phyloP scores from a whole-genome alignment of 257 asterid genomes.

The Jasminum sambac region DNA sequence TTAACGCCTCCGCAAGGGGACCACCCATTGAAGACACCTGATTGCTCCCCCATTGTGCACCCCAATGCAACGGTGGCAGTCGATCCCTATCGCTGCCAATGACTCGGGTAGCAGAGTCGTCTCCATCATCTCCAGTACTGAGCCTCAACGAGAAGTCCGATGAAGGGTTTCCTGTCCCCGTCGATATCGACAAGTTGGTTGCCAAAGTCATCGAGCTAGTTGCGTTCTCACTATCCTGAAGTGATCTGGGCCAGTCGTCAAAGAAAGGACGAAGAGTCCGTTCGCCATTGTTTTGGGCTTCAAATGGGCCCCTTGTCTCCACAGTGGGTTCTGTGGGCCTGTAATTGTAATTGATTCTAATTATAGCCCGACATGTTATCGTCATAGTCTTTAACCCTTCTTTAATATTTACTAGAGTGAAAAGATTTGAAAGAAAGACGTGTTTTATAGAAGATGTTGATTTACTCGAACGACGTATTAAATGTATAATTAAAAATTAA shows the following conservation, averaged over 20 bases:
- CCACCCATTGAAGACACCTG: constrained; percentile 65
- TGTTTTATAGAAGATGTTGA: no score
- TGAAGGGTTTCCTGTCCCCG: constrained; percentile 43
- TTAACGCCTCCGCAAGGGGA: constrained; percentile 85
- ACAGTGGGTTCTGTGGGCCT: constrained; percentile 50
- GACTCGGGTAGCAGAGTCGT: constrained; percentile 24
- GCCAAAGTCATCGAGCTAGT: constrained; percentile 30
- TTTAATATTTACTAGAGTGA: background rate
- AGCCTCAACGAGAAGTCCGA: constrained; percentile 79
- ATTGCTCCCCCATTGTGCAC: constrained; percentile 41
- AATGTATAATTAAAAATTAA: no score
- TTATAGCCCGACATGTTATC: background rate
- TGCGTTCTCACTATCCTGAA: constrained; percentile 37
- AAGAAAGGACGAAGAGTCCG: constrained; percentile 69
- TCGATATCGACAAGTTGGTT: constrained; percentile 62
- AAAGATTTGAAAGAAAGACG: background rate
- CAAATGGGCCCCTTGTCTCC: constrained; percentile 36
- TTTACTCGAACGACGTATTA: no score
- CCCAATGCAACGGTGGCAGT: constrained; percentile 42
- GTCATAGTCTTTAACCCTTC: background rate
- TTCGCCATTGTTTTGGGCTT: constrained; percentile 35
- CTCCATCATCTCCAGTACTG: constrained; percentile 50
- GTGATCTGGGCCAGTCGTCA: constrained; percentile 77
- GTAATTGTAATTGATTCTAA: constrained; percentile 18
- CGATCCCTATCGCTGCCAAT: constrained; percentile 33